Conservation (phyloP, 345 rosid genomes). For the Lumnitzera littorea region DNA sequence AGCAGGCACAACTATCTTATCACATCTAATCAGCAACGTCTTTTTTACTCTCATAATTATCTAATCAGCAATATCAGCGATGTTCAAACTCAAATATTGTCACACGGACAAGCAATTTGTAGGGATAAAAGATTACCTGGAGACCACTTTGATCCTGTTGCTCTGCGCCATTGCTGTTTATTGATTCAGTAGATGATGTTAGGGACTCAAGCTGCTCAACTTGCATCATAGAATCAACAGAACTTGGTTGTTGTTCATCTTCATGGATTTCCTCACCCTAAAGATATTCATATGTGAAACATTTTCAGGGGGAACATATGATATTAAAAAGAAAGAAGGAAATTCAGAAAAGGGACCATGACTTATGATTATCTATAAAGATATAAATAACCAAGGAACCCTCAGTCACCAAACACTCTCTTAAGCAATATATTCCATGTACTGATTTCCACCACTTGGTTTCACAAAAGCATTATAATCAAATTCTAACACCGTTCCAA, state of each 20-base stretch:
- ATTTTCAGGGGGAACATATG: background rate
- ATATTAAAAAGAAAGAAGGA: background rate
- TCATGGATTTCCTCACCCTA: constrained; percentile 41
- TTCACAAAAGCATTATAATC: too few relatives aligned
- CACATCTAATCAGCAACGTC: too few relatives aligned
- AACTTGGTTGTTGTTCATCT: constrained; percentile 31
- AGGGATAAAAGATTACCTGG: constrained; percentile 38
- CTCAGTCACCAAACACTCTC: too few relatives aligned
- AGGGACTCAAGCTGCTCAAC: constrained; percentile 34
- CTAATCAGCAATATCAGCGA: background rate
- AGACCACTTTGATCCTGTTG: constrained; percentile 28
- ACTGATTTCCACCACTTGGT: too few relatives aligned
- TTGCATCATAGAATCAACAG: constrained; percentile 25
- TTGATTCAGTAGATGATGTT: constrained; percentile 29
- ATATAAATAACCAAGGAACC: too few relatives aligned
- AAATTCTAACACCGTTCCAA: too few relatives aligned
- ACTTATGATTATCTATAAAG: too few relatives aligned
- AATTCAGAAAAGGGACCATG: too few relatives aligned
- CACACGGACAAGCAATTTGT: background rate
- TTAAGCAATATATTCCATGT: too few relatives aligned
- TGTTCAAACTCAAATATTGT: background rate
- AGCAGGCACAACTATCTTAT: too few relatives aligned
- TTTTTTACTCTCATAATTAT: too few relatives aligned
- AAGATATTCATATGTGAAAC: constrained; percentile 7
- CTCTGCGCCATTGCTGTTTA: constrained; percentile 23